Percentiles rank a stretch among this genome's conserved stretches.
Evolutionary conservation across 352 stramenopile species (phyloP).

Genomic region (Globisporangium middletonii): DNA sequence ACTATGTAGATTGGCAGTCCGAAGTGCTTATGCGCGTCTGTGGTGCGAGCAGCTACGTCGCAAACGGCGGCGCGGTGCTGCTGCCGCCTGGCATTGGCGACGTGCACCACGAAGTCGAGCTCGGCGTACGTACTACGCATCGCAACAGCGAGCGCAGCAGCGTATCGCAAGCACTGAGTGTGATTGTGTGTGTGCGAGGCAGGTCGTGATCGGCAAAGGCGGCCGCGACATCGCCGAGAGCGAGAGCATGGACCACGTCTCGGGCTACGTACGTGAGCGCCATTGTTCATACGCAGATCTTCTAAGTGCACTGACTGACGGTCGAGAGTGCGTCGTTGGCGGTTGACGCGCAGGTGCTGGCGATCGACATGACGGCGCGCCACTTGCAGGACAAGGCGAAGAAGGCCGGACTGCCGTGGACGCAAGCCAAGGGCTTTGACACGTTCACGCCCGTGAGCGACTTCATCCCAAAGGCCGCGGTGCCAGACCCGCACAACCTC

Average conservation of each 20-base stretch:
- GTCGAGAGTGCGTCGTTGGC: background rate
- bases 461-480: constrained; percentile 63
- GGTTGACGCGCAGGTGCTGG: constrained; percentile 28
- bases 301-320: background rate
- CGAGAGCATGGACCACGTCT: constrained; percentile 62
- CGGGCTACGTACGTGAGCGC: constrained; percentile 41
- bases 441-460: constrained; percentile 80
- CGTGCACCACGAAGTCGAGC: constrained; percentile 83
- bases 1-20: background rate
- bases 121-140: constrained; percentile 36
- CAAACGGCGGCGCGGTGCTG: constrained; percentile 49
- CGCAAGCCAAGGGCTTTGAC: constrained; percentile 67
- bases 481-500: constrained; percentile 60
- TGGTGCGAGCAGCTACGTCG: constrained; percentile 37
- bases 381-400: constrained; percentile 75
- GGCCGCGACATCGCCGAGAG: constrained; percentile 55
- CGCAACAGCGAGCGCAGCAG: background rate
- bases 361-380: constrained; percentile 80
- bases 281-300: no score
- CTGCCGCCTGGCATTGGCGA: constrained; percentile 62
- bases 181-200: background rate
- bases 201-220: constrained; percentile 69
- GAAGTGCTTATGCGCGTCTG: background rate
- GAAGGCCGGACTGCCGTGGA: constrained; percentile 70
- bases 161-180: background rate